Evolutionary conservation across 495 filamentous ascomycete genomes (phyloP), one percentile per base, ranked within the genome.

Genomic region (Hyaloscypha hepaticicola): DNA sequence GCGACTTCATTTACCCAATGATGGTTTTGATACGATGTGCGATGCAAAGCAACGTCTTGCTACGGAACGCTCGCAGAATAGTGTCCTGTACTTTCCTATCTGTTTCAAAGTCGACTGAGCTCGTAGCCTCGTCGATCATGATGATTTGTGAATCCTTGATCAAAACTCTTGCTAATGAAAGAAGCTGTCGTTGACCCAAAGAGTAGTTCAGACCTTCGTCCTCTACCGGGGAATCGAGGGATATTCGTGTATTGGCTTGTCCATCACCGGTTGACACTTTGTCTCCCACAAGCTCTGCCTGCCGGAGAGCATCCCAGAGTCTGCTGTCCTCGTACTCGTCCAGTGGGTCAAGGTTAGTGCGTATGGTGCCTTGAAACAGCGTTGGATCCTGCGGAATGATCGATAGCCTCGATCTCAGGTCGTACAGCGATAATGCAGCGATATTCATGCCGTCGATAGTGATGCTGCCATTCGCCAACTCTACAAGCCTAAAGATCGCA

Each of bases 1-100:
- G n/a, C n/a, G n/a, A n/a, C n/a, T n/a, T n/a, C n/a, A n/a, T n/a
- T n/a, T n/a, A n/a, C n/a, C n/a, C n/a, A n/a, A n/a, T n/a, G 66
- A 96, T 93, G 0, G 93, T 96, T 60, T 89, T 84, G 65, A 97
- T 76, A 8, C 93, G 83, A 76, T 97, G 93, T n/a, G 93, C 93
- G 73, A 97, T 96, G 75, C 90, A 95, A 55, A 97, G 77, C 65
- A 97, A 70, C 55, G 93, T 97, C 79, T 88, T 90, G 41, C 92
- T 93, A 58, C 82, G 78, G 77, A 97, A 96, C 0, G 87, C 93
- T 16, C 82, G 79, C 2, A 88, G 85, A 74, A 97, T 96, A 9
- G 93, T 95, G 56, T 79, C 78, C 78, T 97, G 94, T 73, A 97
- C 96, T 80, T 91, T 91, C 76, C 88, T 83, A 69, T 97, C 93